Conservation (phyloP, 2,329 filamentous ascomycete species). For the Pseudogymnoascus sp. region DNA sequence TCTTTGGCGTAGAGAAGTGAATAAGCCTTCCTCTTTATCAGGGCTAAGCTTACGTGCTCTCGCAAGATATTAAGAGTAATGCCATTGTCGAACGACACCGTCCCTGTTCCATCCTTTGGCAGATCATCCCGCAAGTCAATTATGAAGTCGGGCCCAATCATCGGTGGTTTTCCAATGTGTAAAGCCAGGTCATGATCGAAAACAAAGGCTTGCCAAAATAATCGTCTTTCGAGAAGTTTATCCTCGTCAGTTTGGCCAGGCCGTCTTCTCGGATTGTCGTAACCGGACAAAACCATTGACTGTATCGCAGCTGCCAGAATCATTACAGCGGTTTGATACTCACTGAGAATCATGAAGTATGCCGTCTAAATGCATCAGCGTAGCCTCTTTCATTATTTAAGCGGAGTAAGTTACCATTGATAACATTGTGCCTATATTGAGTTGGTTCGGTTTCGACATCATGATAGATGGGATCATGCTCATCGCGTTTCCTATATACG, state of each 20-base stretch:
- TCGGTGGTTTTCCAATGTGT: neutral
- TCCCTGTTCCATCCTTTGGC: neutral
- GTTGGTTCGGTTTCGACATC: conserved; percentile 10
- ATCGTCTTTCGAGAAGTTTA: neutral
- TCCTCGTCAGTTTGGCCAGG: neutral
- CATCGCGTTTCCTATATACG: conserved; percentile 15
- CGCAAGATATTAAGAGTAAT: neutral
- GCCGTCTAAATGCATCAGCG: conserved; percentile 2
- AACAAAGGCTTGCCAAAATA: neutral
- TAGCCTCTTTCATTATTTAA: neutral
- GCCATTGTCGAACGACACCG: neutral
- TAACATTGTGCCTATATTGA: conserved; percentile 13
- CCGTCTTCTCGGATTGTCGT: conserved; percentile 1
- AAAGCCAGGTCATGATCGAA: neutral
- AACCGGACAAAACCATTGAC: conserved; percentile 14
- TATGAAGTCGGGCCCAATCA: neutral
- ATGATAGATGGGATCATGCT: conserved; percentile 14
- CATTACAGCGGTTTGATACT: conserved; percentile 11
- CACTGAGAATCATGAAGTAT: conserved; percentile 15
- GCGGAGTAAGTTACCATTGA: conserved; percentile 10
- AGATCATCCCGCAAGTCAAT: neutral
- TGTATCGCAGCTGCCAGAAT: conserved; percentile 14
- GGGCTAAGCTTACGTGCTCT: neutral
- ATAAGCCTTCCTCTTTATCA: neutral
- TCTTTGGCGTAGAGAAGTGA: neutral